Evolutionary conservation across 192 early-diverging fungal genomes (phyloP), one percentile per base, ranked within the genome.

Genomic region (Entomortierella parvispora): DNA sequence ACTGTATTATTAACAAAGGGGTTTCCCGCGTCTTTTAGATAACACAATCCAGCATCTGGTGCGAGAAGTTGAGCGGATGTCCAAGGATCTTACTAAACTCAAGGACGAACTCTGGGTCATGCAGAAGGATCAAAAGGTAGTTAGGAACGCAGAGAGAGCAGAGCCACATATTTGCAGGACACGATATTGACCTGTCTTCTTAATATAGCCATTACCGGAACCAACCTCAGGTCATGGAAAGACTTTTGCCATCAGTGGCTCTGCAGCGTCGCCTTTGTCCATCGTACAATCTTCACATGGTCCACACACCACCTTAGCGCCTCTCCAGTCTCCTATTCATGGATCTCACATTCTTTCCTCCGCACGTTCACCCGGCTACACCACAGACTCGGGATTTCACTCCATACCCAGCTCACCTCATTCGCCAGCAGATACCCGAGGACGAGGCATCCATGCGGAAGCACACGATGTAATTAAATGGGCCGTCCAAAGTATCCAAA

Each of bases 11-110:
- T n/a, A n/a, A n/a, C n/a, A n/a, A n/a, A n/a, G n/a, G n/a, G n/a
- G n/a, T 46, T 29, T 29, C 33, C 9, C 12, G 25, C 23, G 20
- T 17, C 31, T 29, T 4, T n/a, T 58, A 77, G 74, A 77, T 42
- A 77, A 77, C 61, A 77, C 74, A 3, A 77, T 77, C 43, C 74
- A 77, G 37, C 74, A 77, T 49, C 74, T 77, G 25, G 74, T 77
- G 22, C 51, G 74, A 14, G 74, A 77, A 59, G 74, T 77, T 1
- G 74, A 77, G 42, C 44, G 74, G 11, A 77, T 77, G 74, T 68
- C 74, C 43, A 77, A 77, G 44, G 74, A 77, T 25, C 26, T 77
- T 28, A 68, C 74, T 23, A 77, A 77, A 17, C 60, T 77, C 17
- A 77, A 77, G 25, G 74, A 77, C 4, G 74, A 77, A 50, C 65